These are phyloP conservation scores for Penicillium brevicompactum DNA, from an alignment of 2,329 filamentous ascomycete species.

Conservation along the genomic window DNA sequence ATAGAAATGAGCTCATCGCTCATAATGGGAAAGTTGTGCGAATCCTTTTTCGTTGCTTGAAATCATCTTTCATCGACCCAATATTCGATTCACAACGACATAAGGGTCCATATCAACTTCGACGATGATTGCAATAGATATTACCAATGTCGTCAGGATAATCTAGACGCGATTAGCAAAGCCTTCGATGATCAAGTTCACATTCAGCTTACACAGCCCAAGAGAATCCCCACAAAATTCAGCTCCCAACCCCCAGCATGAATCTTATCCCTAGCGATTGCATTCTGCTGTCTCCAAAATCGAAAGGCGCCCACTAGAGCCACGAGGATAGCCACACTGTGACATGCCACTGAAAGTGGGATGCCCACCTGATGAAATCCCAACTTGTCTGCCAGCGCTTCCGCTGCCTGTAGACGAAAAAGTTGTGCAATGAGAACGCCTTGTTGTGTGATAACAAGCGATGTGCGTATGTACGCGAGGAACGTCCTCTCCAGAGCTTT, in stretches of 20 bases:
- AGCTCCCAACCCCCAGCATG: slow-evolving; percentile 63
- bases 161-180: slow-evolving; percentile 16
- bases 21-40: no score
- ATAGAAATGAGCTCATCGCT: background rate
- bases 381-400: slow-evolving; percentile 51
- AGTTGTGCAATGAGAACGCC: slow-evolving; percentile 69
- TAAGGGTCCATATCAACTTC: slow-evolving; percentile 12
- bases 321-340: slow-evolving; percentile 55
- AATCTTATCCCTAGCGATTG: slow-evolving; percentile 60
- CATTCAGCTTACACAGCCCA: slow-evolving; percentile 50
- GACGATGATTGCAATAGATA: slow-evolving; percentile 22
- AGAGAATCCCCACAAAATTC: slow-evolving; percentile 48
- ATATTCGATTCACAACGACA: background rate
- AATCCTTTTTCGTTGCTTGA: background rate
- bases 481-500: slow-evolving; percentile 74
- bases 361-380: slow-evolving; percentile 64
- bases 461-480: slow-evolving; percentile 72
- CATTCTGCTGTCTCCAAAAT: slow-evolving; percentile 64
- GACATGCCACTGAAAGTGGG: slow-evolving; percentile 54
- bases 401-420: slow-evolving; percentile 57
- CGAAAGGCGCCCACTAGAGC: slow-evolving; percentile 58
- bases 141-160: slow-evolving; percentile 17
- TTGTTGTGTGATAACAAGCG: slow-evolving; percentile 66
- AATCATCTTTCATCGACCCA: background rate
- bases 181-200: background rate